Evolutionary conservation across 1,139 yeast species (phyloP).

Genomic region (Blastobotrys raffinosifermentans): DNA sequence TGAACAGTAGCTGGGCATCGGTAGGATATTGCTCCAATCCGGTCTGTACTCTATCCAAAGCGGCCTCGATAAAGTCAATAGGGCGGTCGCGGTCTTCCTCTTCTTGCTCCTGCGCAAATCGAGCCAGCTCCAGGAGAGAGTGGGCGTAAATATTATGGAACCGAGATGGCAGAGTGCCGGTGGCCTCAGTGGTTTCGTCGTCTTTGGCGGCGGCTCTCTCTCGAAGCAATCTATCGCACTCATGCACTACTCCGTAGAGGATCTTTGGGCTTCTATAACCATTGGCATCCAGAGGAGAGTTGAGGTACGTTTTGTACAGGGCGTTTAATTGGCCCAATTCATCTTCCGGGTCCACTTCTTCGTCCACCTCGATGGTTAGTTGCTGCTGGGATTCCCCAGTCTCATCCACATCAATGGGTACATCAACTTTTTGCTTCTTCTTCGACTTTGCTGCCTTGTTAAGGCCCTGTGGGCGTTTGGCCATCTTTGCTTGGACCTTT

Average conservation of each 20-base stretch:
- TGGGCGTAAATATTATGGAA: slow-evolving; percentile 72
- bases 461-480: slow-evolving; percentile 74
- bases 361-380: slow-evolving; percentile 64
- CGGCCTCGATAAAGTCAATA: slow-evolving; percentile 56
- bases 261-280: slow-evolving; percentile 28
- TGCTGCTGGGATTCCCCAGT: slow-evolving; percentile 29
- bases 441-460: slow-evolving; percentile 50
- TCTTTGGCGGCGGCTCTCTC: slow-evolving; percentile 26
- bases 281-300: slow-evolving; percentile 23
- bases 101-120: slow-evolving; percentile 22
- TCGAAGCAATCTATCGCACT: slow-evolving; percentile 76
- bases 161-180: slow-evolving; percentile 43
- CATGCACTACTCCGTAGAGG: slow-evolving; percentile 83
- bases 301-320: slow-evolving; percentile 45
- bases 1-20: slow-evolving; percentile 42
- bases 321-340: slow-evolving; percentile 69
- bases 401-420: slow-evolving; percentile 13
- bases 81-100: slow-evolving; percentile 32
- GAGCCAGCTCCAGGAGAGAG: slow-evolving; percentile 64
- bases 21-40: slow-evolving; percentile 52
- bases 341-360: slow-evolving; percentile 68
- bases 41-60: slow-evolving; percentile 59
- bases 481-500: slow-evolving; percentile 19
- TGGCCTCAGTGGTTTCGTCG: background rate
- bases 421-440: slow-evolving; percentile 21